Evolutionary conservation across 176 grass and related monocot species (phyloP).

Genomic region (Rhipidocladum racemiflorum): DNA sequence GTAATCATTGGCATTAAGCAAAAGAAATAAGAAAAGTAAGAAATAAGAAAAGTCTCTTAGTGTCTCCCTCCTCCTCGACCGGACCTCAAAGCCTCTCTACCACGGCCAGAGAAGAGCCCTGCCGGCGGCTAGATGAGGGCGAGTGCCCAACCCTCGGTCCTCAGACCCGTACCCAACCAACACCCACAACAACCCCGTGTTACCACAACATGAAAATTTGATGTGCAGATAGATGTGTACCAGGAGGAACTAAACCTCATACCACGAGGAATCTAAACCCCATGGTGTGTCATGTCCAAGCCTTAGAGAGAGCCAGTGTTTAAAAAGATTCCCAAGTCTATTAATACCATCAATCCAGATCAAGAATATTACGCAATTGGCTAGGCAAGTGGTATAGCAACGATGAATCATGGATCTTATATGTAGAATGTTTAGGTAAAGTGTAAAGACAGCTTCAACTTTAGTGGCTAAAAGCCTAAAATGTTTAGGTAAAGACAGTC

Average conservation of each 20-base stretch:
- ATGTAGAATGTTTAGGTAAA: not conserved
- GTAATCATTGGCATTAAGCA: no score
- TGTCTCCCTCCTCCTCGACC: no score
- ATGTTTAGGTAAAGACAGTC: not conserved
- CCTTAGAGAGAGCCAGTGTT: not conserved
- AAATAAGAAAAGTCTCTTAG: no score
- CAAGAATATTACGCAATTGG: not conserved
- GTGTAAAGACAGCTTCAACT: slow-evolving; percentile 6
- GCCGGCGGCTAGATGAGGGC: no score
- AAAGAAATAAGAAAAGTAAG: no score
- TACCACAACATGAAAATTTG: not conserved
- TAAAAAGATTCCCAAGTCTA: not conserved
- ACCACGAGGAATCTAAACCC: not conserved
- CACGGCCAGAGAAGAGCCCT: no score
- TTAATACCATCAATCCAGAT: slow-evolving; percentile 15
- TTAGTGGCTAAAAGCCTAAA: slow-evolving; percentile 16
- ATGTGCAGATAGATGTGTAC: not conserved
- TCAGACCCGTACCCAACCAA: no score
- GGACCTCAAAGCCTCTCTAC: no score
- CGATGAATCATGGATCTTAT: not conserved
- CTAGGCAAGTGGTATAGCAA: not conserved
- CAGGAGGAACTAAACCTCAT: no score
- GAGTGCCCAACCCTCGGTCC: no score
- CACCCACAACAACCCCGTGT: not conserved
- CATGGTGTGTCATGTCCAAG: not conserved